Conservation (phyloP, 768 basidiomycete genomes). For the Tremella yokohamensis region DNA sequence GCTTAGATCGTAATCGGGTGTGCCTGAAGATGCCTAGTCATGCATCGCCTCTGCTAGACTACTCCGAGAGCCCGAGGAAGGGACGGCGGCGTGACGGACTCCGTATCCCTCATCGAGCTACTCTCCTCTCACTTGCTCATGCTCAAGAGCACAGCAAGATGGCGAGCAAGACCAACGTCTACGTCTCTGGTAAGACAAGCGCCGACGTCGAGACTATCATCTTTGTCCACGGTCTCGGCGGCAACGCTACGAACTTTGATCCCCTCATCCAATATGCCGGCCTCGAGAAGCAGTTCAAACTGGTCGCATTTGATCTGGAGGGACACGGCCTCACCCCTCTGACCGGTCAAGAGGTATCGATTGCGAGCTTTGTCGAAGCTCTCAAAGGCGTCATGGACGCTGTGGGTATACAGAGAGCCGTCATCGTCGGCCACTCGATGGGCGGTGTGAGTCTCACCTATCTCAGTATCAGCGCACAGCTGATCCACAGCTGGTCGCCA, state of each 20-base stretch:
- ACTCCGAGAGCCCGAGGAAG: too few relatives aligned
- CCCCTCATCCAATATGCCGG: background rate
- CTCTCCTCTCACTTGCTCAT: too few relatives aligned
- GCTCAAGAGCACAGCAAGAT: too few relatives aligned
- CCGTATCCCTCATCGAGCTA: too few relatives aligned
- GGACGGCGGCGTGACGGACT: too few relatives aligned
- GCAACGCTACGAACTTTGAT: slow-evolving; percentile 3
- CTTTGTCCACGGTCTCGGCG: slow-evolving; percentile 11
- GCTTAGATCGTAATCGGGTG: too few relatives aligned
- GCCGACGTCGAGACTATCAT: slow-evolving; percentile 7
- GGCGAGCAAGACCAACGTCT: too few relatives aligned
- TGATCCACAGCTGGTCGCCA: slow-evolving; percentile 5
- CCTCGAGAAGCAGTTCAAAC: background rate
- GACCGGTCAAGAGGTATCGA: background rate
- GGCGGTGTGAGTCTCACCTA: background rate
- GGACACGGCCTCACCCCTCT: slow-evolving; percentile 8
- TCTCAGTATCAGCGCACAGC: background rate
- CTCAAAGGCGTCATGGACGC: slow-evolving; percentile 5
- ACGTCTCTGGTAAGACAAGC: background rate
- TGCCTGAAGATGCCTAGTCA: too few relatives aligned
- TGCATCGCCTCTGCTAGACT: too few relatives aligned
- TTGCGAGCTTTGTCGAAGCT: background rate
- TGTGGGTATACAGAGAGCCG: background rate
- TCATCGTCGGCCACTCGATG: slow-evolving; percentile 7
- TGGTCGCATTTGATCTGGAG: slow-evolving; percentile 4